Conservation (phyloP, 345 rosid species). For the Euphorbia pulcherrima region DNA sequence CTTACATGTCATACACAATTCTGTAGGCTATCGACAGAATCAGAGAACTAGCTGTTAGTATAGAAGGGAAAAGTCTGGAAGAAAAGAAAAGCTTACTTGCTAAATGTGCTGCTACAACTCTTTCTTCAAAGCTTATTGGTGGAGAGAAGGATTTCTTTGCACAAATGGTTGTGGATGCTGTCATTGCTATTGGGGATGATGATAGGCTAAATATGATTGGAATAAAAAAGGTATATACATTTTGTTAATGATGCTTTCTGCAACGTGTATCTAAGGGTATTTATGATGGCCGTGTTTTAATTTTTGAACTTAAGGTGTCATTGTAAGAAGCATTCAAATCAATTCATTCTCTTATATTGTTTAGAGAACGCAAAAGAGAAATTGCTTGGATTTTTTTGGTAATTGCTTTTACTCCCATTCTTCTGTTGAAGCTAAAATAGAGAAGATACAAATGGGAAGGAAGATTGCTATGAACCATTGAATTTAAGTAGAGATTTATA, state of each 20-base stretch:
- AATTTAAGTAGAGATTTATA: neutral
- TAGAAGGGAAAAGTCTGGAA: constrained; percentile 83
- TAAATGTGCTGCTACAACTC: constrained; percentile 94
- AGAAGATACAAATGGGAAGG: neutral
- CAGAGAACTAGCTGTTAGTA: constrained; percentile 75
- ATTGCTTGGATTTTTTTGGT: neutral
- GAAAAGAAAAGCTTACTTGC: constrained; percentile 84
- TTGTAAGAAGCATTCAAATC: neutral
- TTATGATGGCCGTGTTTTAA: neutral
- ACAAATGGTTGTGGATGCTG: constrained; percentile 92
- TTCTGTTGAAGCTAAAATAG: neutral
- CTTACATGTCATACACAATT: neutral
- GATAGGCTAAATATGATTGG: constrained; percentile 92
- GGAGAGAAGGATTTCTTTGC: constrained; percentile 97
- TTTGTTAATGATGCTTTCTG: neutral
- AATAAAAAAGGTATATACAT: constrained; percentile 63
- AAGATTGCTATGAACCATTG: neutral
- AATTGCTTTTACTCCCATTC: neutral
- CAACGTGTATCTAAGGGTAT: neutral
- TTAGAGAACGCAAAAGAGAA: neutral
- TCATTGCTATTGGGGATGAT: constrained; percentile 69
- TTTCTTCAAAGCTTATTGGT: constrained; percentile 92
- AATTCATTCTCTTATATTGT: neutral
- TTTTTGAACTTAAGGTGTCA: neutral
- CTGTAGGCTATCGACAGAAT: constrained; percentile 79